phyloP scores from a whole-genome alignment of 768 basidiomycete species.

The Amanita inopinata region DNA sequence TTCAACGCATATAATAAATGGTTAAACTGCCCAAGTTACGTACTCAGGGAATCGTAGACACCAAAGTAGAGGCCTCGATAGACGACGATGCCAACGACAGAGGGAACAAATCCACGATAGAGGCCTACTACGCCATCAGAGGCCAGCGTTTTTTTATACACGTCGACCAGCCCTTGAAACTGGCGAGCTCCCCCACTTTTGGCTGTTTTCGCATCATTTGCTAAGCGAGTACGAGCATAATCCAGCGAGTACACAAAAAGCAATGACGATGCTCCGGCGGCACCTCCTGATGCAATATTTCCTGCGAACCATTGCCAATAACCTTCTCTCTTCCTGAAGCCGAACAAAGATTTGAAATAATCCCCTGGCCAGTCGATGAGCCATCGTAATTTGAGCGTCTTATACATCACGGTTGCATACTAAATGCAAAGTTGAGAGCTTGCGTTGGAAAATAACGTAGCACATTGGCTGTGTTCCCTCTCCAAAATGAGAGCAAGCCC shows the following conservation, averaged over 20 bases:
- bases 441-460: constrained; percentile 91
- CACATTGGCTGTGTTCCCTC: constrained; percentile 88
- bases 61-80: constrained; percentile 85
- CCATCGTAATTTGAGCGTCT: no score
- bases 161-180: constrained; percentile 79
- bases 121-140: constrained; percentile 79
- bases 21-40: constrained; percentile 16
- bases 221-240: constrained; percentile 83
- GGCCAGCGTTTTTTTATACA: constrained; percentile 74
- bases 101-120: constrained; percentile 83
- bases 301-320: constrained; percentile 83
- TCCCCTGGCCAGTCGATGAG: no score
- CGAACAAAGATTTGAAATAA: constrained; percentile 82
- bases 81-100: constrained; percentile 79
- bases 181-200: constrained; percentile 65
- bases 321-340: constrained; percentile 77
- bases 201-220: constrained; percentile 72
- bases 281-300: constrained; percentile 79
- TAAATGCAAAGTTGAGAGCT: constrained; percentile 87
- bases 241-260: constrained; percentile 88
- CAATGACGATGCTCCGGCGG: constrained; percentile 76
- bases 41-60: constrained; percentile 63
- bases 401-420: no score
- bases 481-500: constrained; percentile 73
- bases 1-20: constrained; percentile 17